These are phyloP conservation scores for Pugionium cornutum DNA, from an alignment of 345 rosid genomes.

Conservation along the genomic window DNA sequence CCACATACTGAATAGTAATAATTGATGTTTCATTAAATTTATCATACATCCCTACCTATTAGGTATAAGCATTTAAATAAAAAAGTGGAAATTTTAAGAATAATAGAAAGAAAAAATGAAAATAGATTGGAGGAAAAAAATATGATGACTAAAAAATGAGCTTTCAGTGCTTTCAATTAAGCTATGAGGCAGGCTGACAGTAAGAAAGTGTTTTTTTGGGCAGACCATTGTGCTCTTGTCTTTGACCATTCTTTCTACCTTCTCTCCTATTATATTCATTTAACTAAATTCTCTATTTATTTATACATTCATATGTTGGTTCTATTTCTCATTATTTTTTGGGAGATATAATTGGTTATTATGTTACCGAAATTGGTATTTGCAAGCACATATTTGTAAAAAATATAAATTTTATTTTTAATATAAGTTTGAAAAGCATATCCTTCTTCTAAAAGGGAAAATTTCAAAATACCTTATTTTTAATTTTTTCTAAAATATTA, in stretches of 20 bases:
- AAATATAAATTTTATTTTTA: not conserved
- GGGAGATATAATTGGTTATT: no score
- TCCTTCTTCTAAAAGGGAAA: not conserved
- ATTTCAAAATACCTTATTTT: no score
- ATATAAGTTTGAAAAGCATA: not conserved
- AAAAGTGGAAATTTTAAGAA: slow-evolving; percentile 6
- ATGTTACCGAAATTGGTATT: not conserved
- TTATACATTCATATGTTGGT: not conserved
- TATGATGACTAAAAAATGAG: slow-evolving; percentile 60
- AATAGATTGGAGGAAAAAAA: slow-evolving; percentile 41
- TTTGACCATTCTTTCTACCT: slow-evolving; percentile 54
- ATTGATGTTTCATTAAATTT: slow-evolving; percentile 41
- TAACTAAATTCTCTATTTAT: not conserved
- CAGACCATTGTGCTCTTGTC: slow-evolving; percentile 59
- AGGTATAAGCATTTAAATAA: not conserved
- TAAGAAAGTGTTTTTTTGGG: slow-evolving; percentile 53
- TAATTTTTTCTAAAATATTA: no score
- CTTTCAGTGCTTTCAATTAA: slow-evolving; percentile 76
- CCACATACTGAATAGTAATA: not conserved
- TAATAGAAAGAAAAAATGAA: slow-evolving; percentile 22
- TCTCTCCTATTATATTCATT: slow-evolving; percentile 3
- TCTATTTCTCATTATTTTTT: slow-evolving; percentile 10
- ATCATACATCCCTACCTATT: slow-evolving; percentile 37
- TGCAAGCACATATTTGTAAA: not conserved
- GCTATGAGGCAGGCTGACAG: slow-evolving; percentile 54